These are phyloP conservation scores for Mentha longifolia DNA, from an alignment of 257 asterid genomes.

Conservation along the genomic window DNA sequence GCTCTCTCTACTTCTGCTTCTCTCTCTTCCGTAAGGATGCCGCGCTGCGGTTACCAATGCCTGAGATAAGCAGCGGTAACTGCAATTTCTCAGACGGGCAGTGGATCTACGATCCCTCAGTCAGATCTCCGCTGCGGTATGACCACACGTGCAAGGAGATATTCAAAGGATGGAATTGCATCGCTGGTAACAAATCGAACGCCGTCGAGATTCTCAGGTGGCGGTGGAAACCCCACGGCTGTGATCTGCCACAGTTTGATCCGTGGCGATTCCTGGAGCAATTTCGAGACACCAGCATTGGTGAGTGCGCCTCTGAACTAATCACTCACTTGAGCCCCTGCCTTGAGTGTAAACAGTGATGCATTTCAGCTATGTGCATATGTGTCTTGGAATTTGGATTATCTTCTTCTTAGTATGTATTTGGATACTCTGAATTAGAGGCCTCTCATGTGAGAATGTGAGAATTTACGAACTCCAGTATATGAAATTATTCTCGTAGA, in stretches of 20 bases:
- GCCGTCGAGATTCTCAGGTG: slow-evolving; percentile 77
- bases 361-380: not conserved
- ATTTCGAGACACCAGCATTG: slow-evolving; percentile 74
- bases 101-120: slow-evolving; percentile 72
- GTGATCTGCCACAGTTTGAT: slow-evolving; percentile 82
- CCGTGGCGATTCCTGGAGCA: slow-evolving; percentile 62
- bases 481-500: slow-evolving; percentile 2
- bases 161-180: slow-evolving; percentile 97
- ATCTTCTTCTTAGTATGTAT: not conserved
- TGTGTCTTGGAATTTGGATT: not conserved
- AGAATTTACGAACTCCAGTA: not conserved
- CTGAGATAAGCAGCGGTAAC: slow-evolving; percentile 12
- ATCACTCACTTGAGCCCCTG: not conserved
- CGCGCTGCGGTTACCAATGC: slow-evolving; percentile 37
- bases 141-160: slow-evolving; percentile 91
- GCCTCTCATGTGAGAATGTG: not conserved
- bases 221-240: slow-evolving; percentile 88
- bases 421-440: not conserved
- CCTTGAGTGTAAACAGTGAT: not conserved
- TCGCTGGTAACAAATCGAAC: slow-evolving; percentile 70
- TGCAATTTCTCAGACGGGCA: slow-evolving; percentile 77
- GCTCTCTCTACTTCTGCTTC: slow-evolving; percentile 58
- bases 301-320: slow-evolving; percentile 43
- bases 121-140: slow-evolving; percentile 69
- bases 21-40: slow-evolving; percentile 56